Base-by-base conservation (phyloP, 371 early-diverging fungal species). In the Mucor lusitanicus region DNA sequence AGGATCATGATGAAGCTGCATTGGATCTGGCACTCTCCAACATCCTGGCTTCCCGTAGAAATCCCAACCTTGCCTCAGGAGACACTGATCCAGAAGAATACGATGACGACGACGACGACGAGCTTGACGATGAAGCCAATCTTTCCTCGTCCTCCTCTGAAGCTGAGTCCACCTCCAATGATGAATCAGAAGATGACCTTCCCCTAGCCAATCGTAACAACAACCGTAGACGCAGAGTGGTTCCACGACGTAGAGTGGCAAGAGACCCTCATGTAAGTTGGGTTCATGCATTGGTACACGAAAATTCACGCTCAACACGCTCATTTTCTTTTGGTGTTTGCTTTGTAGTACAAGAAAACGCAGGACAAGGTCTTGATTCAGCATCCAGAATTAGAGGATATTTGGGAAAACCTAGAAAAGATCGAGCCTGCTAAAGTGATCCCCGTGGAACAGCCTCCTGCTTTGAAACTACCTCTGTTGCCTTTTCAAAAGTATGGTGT, bases 401-500 rank as follows among this genome's bases (percentile, higher is more conserved):
- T 92, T 6, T 95, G 95, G 95, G 84, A 89, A 13, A 81, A 87
- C 4, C 78, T 94, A 28, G 64, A 73, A 55, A 33, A 69, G 17
- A 68, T 81, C 5, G 68, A 66, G 1, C 59, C 76, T 3, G 64
- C 71, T 2, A 67, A 62, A 12, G 75, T 82, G 6, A 69, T 72
- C 11, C 78, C 80, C n/a, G 69, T 80, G 30, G 88, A 87, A 1
- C 94, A 96, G 65, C 97, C 96, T 2, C 65, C 72, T 3, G 82
- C 87, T 1, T 76, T 96, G 6, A 86, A 76, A 54, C 82, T 96
- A n/a, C 83, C 83, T 53, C 88, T 97, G 21, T 74, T 97, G 27
- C 95, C 97, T 8, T 97, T 96, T 71, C 98, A 97, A 75, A 85
- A 82, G 35, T 91, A 92, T 74, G 96, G 97, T 37, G 81, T 95